Conservation (phyloP, 2,329 filamentous ascomycete genomes). For the Exophiala viscosa region DNA sequence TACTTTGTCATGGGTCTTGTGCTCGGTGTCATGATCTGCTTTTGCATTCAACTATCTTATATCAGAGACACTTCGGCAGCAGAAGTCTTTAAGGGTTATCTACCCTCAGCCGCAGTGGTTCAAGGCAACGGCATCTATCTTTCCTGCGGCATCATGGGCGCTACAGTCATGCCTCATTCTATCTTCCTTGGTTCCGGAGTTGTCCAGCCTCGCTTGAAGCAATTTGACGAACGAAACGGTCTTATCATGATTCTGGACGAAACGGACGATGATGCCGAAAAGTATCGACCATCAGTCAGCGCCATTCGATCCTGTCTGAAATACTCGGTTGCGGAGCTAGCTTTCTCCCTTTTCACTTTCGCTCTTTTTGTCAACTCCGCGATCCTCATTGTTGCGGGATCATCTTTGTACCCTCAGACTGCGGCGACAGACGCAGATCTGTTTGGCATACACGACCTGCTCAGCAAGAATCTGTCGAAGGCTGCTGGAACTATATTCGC, state of each 20-base stretch:
- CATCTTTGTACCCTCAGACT: conserved; percentile 63
- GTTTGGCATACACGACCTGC: conserved; percentile 74
- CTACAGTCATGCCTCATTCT: conserved; percentile 59
- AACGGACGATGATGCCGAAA: conserved; percentile 46
- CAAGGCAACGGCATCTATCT: conserved; percentile 54
- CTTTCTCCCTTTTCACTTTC: conserved; percentile 73
- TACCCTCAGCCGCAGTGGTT: conserved; percentile 53
- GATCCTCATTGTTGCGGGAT: conserved; percentile 77
- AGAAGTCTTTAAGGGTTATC: conserved; percentile 52
- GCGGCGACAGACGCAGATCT: conserved; percentile 68
- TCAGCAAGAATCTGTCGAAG: conserved; percentile 65
- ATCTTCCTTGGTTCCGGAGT: conserved; percentile 56
- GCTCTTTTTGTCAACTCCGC: conserved; percentile 80
- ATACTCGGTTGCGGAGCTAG: conserved; percentile 68
- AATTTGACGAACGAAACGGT: conserved; percentile 44
- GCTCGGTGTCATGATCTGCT: conserved; percentile 54
- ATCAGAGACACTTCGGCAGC: conserved; percentile 49
- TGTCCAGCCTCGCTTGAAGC: conserved; percentile 51
- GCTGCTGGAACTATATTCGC: conserved; percentile 82
- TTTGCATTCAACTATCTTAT: conserved; percentile 55
- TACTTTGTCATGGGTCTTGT: conserved; percentile 53
- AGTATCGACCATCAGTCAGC: conserved; percentile 66
- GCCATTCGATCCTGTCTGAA: conserved; percentile 73
- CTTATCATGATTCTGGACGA: conserved; percentile 19
- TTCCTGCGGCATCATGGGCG: conserved; percentile 51